Conservation (phyloP, 2,329 filamentous ascomycete species). For the Fusarium lyarnte region DNA sequence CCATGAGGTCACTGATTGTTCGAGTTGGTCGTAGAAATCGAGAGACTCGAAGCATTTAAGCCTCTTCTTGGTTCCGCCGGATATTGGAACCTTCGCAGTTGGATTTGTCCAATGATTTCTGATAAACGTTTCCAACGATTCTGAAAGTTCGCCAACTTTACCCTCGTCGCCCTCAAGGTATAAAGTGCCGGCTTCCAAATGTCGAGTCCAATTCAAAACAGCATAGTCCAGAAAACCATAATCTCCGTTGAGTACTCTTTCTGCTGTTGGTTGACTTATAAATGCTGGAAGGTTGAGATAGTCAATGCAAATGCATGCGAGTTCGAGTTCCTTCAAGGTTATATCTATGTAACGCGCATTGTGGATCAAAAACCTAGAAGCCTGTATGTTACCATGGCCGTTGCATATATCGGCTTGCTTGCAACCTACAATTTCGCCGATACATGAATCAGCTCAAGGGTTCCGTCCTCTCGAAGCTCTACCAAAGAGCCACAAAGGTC, state of each 20-base stretch:
- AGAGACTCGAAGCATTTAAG: no score
- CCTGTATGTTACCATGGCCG: fast-evolving
- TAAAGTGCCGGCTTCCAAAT: fast-evolving
- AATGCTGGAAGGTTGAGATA: background rate
- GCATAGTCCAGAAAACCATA: background rate
- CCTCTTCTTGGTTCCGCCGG: no score
- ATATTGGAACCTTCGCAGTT: no score
- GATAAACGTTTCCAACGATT: background rate
- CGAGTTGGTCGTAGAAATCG: no score
- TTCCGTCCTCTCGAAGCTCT: fast-evolving
- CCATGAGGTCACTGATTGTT: no score
- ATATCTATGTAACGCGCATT: background rate
- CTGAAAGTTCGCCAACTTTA: background rate
- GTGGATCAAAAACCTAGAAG: fast-evolving
- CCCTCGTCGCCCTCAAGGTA: fast-evolving
- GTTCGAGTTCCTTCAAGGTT: background rate
- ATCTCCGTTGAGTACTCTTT: fast-evolving
- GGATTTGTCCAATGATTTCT: background rate
- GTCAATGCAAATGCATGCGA: background rate
- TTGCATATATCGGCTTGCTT: fast-evolving
- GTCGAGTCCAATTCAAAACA: background rate
- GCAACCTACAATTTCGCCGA: fast-evolving
- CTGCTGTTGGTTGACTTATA: fast-evolving
- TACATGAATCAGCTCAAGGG: fast-evolving
- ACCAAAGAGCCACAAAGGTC: background rate